Conservation (phyloP, 2,329 filamentous ascomycete species). For the Endocalyx cinctus region DNA sequence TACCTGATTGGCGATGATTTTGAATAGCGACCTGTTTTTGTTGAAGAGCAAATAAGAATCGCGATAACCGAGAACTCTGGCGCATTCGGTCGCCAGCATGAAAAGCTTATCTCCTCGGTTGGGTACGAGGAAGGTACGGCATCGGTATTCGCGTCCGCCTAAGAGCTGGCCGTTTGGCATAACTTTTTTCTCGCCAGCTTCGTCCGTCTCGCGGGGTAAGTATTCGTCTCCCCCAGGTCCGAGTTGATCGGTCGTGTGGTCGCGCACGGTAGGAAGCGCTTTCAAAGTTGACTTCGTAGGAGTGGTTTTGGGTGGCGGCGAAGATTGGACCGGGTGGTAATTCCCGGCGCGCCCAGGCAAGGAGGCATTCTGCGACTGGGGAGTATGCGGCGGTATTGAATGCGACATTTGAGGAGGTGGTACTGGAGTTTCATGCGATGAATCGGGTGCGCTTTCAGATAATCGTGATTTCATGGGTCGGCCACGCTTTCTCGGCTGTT, state of each 20-base stretch:
- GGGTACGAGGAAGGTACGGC: conserved; percentile 88
- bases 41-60: conserved; percentile 99
- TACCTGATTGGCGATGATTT: conserved; percentile 92
- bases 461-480: conserved; percentile 58
- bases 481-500: conserved; percentile 53
- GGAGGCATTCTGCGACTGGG: conserved; percentile 45
- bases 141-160: conserved; percentile 83
- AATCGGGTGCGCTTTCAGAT: conserved; percentile 50
- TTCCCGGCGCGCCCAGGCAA: conserved; percentile 36
- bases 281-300: conserved; percentile 83
- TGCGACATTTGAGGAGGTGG: conserved; percentile 39
- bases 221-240: conserved; percentile 90
- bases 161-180: conserved; percentile 74
- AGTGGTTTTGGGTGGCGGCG: conserved; percentile 71
- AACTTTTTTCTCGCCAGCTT: conserved; percentile 92
- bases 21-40: conserved; percentile 93
- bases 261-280: conserved; percentile 88
- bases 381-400: conserved; percentile 47
- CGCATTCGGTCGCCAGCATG: conserved; percentile 98
- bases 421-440: conserved; percentile 50
- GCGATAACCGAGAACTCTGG: conserved; percentile 85
- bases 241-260: conserved; percentile 95
- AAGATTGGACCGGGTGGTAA: conserved; percentile 43
- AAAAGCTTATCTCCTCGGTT: conserved; percentile 90
- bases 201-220: conserved; percentile 86